Percentiles rank a stretch among this genome's conserved stretches.
Conservation (phyloP, 371 early-diverging fungal genomes). For the Choanephora cucurbitarum region DNA sequence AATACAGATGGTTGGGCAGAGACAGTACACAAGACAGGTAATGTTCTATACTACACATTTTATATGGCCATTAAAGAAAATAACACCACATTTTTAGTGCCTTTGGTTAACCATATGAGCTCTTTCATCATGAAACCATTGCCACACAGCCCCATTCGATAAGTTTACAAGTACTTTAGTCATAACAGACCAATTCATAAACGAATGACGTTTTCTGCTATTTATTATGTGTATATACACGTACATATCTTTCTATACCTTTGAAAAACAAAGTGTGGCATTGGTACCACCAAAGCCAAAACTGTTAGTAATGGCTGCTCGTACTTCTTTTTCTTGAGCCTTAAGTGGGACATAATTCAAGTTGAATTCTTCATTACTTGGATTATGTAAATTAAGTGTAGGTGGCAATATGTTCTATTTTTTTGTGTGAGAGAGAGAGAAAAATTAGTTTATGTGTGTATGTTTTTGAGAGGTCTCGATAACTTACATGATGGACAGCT, state of each 20-base stretch:
- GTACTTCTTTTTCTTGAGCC: slow-evolving; percentile 63
- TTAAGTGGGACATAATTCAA: slow-evolving; percentile 76
- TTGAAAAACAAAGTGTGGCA: slow-evolving; percentile 78
- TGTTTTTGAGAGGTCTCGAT: not conserved
- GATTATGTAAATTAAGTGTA: slow-evolving; percentile 76
- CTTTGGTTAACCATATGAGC: slow-evolving; percentile 83
- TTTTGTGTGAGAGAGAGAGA: slow-evolving; percentile 2
- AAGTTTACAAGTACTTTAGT: too few species aligned
- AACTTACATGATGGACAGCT: slow-evolving; percentile 63
- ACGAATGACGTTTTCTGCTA: too few species aligned
- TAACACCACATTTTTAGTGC: slow-evolving; percentile 60
- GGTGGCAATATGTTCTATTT: slow-evolving; percentile 80
- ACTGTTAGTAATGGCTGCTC: slow-evolving; percentile 84
- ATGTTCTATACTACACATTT: too few species aligned
- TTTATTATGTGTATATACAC: too few species aligned
- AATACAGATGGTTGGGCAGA: slow-evolving; percentile 92
- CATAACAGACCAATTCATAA: too few species aligned
- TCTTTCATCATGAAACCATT: slow-evolving; percentile 83
- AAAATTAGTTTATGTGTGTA: too few species aligned
- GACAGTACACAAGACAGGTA: slow-evolving; percentile 89
- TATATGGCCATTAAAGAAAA: too few species aligned
- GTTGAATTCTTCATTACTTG: slow-evolving; percentile 63
- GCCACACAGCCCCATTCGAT: slow-evolving; percentile 75
- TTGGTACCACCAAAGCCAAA: slow-evolving; percentile 99
- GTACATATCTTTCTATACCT: too few species aligned